phyloP scores from a whole-genome alignment of 257 asterid genomes.

The Solanum virginianum region DNA sequence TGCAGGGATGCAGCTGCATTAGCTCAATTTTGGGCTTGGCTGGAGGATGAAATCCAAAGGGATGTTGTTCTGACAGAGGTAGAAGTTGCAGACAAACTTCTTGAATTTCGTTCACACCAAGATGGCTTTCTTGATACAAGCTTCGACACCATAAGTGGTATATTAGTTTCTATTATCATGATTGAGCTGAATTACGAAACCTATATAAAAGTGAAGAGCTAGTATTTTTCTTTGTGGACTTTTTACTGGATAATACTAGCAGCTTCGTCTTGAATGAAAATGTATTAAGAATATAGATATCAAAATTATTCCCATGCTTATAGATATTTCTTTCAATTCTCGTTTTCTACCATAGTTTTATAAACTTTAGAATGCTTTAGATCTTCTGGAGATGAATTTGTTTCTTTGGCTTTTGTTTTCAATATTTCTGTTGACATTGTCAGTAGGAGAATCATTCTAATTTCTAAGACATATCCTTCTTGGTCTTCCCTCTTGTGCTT shows the following conservation, averaged over 20 bases:
- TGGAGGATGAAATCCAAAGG: constrained; percentile 63
- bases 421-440: neutral
- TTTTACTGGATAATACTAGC: neutral
- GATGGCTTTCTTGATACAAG: constrained; percentile 84
- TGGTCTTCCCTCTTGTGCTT: neutral
- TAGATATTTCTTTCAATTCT: neutral
- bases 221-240: neutral
- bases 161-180: neutral
- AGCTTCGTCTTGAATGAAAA: neutral
- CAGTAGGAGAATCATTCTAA: neutral
- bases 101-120: constrained; percentile 80
- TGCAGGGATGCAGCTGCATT: constrained; percentile 94
- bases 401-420: neutral
- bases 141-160: constrained; percentile 97
- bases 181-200: neutral
- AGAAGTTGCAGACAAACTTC: constrained; percentile 74
- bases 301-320: neutral
- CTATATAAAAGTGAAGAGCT: neutral
- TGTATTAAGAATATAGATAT: neutral
- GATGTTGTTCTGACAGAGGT: constrained; percentile 61
- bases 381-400: neutral
- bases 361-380: neutral
- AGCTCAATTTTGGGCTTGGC: constrained; percentile 93
- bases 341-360: neutral
- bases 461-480: neutral